Evolutionary conservation across 495 filamentous ascomycete genomes (phyloP).

Genomic region (Penicillium canescens): DNA sequence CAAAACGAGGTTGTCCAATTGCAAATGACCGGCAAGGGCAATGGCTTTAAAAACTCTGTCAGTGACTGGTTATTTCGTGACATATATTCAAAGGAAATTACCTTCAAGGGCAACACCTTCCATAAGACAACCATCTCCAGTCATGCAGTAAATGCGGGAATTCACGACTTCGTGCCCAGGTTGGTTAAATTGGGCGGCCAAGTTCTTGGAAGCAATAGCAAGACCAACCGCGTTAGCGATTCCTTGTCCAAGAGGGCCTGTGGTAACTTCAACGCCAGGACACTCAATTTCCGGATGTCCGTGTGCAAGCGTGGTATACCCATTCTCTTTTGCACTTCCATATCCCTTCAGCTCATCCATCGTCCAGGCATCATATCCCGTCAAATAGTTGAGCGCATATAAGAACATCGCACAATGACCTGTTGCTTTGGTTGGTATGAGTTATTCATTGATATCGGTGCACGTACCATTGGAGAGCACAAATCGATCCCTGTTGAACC

Average conservation of each 20-base stretch:
- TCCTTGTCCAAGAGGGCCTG: conserved; percentile 58
- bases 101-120: conserved; percentile 55
- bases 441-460: neutral
- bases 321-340: conserved; percentile 37
- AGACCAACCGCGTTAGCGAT: conserved; percentile 58
- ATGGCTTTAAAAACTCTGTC: conserved; percentile 33
- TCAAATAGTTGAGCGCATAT: conserved; percentile 48
- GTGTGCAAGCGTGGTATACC: conserved; percentile 25
- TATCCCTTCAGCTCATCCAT: conserved; percentile 51
- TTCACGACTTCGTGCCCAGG: conserved; percentile 45
- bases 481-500: conserved; percentile 85
- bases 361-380: conserved; percentile 50
- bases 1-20: conserved; percentile 50
- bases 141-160: conserved; percentile 52
- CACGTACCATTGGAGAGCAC: conserved; percentile 63
- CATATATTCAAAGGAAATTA: no score
- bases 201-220: conserved; percentile 55
- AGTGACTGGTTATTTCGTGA: neutral
- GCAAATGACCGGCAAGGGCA: conserved; percentile 50
- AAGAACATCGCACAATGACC: conserved; percentile 51
- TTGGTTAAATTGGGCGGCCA: conserved; percentile 51
- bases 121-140: conserved; percentile 55
- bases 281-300: conserved; percentile 53
- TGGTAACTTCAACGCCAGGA: conserved; percentile 55
- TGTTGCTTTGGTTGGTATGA: neutral